A percentile compares a stretch with the other conserved stretches of the same genome.
Evolutionary conservation across 192 early-diverging fungal genomes (phyloP).

Genomic region (Cetraspora pellucida): DNA sequence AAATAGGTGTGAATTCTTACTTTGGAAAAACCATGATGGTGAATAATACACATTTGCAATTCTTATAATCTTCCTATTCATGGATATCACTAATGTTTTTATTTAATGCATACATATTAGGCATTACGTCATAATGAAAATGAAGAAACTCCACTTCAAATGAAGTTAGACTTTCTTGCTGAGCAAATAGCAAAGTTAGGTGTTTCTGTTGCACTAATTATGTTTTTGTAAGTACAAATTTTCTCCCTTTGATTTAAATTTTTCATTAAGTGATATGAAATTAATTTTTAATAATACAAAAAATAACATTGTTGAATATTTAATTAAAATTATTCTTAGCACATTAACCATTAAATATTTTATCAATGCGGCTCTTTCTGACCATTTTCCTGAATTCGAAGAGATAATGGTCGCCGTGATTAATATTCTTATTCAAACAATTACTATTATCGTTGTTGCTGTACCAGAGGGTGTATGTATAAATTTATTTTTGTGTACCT

Average conservation of each 20-base stretch:
- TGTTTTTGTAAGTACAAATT: conserved; percentile 61
- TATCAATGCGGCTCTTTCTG: conserved; percentile 53
- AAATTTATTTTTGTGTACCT: not conserved
- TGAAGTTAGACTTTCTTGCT: conserved; percentile 86
- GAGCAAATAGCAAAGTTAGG: conserved; percentile 96
- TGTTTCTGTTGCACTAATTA: conserved; percentile 75
- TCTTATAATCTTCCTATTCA: no score
- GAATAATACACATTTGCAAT: no score
- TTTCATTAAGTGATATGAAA: conserved; percentile 38
- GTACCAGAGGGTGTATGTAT: conserved; percentile 73
- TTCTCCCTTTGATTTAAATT: conserved; percentile 24
- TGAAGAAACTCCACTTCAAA: conserved; percentile 90
- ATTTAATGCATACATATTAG: not conserved
- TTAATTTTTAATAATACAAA: no score
- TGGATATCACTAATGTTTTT: no score
- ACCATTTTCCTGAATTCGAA: conserved; percentile 58
- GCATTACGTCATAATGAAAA: conserved; percentile 68
- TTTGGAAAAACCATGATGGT: conserved; percentile 90
- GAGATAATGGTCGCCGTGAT: conserved; percentile 63
- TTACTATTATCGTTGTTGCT: conserved; percentile 81
- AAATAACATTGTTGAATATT: not conserved
- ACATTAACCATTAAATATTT: conserved; percentile 67
- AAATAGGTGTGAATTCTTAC: conserved; percentile 63
- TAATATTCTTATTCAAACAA: conserved; percentile 76
- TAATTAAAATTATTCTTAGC: conserved; percentile 5